Evolutionary conservation across 2,329 filamentous ascomycete genomes (phyloP), one percentile per base, ranked within the genome.

Genomic region (Colletotrichum sp.): DNA sequence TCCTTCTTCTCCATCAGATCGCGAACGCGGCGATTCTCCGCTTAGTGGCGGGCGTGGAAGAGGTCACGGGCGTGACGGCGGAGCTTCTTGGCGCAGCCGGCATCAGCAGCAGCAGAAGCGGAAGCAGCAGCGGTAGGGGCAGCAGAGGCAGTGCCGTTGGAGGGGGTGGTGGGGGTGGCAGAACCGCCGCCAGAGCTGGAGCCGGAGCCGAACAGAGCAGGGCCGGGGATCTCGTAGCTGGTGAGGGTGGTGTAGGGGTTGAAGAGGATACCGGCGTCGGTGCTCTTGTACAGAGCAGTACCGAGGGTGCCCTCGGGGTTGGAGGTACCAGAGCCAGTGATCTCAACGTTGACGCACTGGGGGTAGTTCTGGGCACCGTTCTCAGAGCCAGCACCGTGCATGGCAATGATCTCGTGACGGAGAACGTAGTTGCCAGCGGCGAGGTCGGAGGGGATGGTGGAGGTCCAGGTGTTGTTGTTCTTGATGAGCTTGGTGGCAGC

Each of bases 331-430:
- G 82, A 82, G 6, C 87, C 87, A 59, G 82, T 85, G 60, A 90
- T 84, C 76, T 85, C 82, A 30, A 89, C 80, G 75, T 89, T 89
- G 75, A 89, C 82, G 79, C 88, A 90, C 81, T 89, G 86, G 9
- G 88, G 88, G 78, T 90, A 90, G 76, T 86, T 85, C 81, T 90
- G 88, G 1, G 88, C 88, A 28, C 88, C 88, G 67, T 88, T 87
- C 30, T 85, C 83, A 4, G 80, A 76, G 16, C 83, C 82, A 2
- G 84, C 84, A 0, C 82, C 80, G 69, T 90, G 88, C n/a, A 90
- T 81, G 4, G 88, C 88, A 70, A 90, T 87, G 63, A 90, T 87
- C 78, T 90, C 88, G 78, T 90, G 88, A 4, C 88, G 86, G 36
- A 90, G 79, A 27, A 90, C 87, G 77, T 90, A 90, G 79, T 85